Evolutionary conservation across 169 alveolate species (phyloP).

Genomic region (Cryptosporidium sp.): DNA sequence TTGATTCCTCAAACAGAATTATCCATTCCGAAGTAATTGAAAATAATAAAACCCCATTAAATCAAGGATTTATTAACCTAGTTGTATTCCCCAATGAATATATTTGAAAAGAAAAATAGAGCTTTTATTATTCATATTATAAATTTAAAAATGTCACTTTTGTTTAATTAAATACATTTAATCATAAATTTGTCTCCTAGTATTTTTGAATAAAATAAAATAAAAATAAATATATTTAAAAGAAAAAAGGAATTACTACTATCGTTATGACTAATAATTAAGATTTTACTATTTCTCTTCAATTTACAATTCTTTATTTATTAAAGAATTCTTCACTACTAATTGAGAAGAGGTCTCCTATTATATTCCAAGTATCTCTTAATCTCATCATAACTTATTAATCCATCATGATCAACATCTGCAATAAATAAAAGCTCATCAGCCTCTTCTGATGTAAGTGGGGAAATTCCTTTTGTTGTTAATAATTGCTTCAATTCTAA

Average conservation of each 20-base stretch:
- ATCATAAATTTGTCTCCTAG: not conserved
- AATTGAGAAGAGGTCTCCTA: constrained; percentile 59
- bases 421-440: constrained; percentile 71
- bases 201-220: not conserved
- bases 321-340: not conserved
- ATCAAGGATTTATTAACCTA: constrained; percentile 28
- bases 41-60: not conserved
- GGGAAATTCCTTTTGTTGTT: constrained; percentile 73
- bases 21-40: constrained; percentile 40
- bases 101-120: not conserved
- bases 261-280: not conserved
- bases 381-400: constrained; percentile 69
- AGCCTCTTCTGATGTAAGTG: constrained; percentile 61
- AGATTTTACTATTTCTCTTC: not conserved
- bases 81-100: constrained; percentile 19
- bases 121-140: no score
- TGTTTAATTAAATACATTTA: constrained; percentile 5
- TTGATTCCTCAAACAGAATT: not conserved
- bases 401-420: constrained; percentile 70
- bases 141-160: not conserved
- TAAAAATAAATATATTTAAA: not conserved
- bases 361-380: constrained; percentile 73
- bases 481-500: constrained; percentile 59
- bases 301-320: not conserved
- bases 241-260: constrained; percentile 3